Evolutionary conservation across 1,139 yeast species (phyloP), one percentile per base, ranked within the genome.

Genomic region (Hemisphaericaspora subhashii): DNA sequence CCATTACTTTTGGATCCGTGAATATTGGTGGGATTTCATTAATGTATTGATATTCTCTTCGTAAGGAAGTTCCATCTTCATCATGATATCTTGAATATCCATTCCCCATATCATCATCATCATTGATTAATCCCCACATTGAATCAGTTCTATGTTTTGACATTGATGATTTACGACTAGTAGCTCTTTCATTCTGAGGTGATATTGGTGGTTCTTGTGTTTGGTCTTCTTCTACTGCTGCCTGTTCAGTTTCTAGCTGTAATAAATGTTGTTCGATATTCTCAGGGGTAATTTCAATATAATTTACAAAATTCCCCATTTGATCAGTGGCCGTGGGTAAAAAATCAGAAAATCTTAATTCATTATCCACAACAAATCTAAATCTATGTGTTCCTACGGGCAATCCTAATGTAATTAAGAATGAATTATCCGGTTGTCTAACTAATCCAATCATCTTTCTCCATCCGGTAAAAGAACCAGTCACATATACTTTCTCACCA

Each of bases 21-120:
- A 92, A 90, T 22, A 92, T 89, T 2, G 95, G 89, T 1, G 98
- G 98, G 34, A 92, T 90, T 45, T 79, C 83, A 37, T 68, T 73
- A 23, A 82, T 79, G 58, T 81, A 86, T 44, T 77, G 71, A 35
- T 51, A 59, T 3, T 54, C 38, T 36, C 55, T 55, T 14, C 35
- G 34, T 23, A 42, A 37, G 14, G 42, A 46, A 3, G 50, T 40
- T 14, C 44, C 41, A 11, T 52, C 58, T 20, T 54, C 55, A 36
- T 79, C 65, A 51, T 82, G 86, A 57, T 85, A 86, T 45, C 94
- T 67, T 7, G 86, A 76, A 54, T 84, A 86, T 0, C 90, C 94
- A 50, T 80, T 74, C 24, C 94, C 94, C 84, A 84, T 83, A 54
- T 83, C 94, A 54, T 82, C 92, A 60, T 79, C 84, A 50, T 79